phyloP scores from a whole-genome alignment of 305 asterid genomes.

The Nicotiana rustica region DNA sequence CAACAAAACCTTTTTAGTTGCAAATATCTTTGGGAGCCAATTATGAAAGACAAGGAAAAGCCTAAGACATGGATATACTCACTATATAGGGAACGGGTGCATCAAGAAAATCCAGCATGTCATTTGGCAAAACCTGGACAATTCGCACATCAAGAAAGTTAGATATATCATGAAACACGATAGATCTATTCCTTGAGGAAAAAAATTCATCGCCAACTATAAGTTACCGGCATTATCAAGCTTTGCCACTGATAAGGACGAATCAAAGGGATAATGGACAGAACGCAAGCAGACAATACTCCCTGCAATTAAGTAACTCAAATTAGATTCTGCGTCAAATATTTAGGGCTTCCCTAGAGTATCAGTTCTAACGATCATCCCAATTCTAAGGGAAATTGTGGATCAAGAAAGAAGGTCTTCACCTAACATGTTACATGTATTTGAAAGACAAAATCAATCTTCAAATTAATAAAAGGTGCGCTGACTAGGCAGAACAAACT shows the following conservation, averaged over 20 bases:
- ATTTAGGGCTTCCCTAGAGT: neutral
- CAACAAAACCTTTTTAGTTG: constrained; percentile 10
- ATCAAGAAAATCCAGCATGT: constrained; percentile 97
- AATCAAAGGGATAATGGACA: constrained; percentile 89
- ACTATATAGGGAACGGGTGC: constrained; percentile 99
- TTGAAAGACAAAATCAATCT: constrained; percentile 17
- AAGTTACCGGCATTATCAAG: constrained; percentile 91
- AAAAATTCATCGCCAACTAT: constrained; percentile 32
- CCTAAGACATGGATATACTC: constrained; percentile 50
- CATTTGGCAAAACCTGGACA: constrained; percentile 94
- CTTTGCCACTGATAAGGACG: constrained; percentile 99
- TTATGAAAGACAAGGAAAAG: constrained; percentile 24
- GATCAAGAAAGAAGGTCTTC: neutral
- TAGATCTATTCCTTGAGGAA: constrained; percentile 27
- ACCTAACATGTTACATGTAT: constrained; percentile 9
- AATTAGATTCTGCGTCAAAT: constrained; percentile 6
- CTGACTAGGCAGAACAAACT: constrained; percentile 25
- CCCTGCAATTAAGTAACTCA: constrained; percentile 66
- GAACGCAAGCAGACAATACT: constrained; percentile 79
- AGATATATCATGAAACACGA: constrained; percentile 5
- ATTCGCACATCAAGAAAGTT: constrained; percentile 33
- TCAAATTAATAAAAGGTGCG: neutral
- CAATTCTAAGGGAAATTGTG: constrained; percentile 10
- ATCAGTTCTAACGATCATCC: neutral
- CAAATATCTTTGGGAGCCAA: constrained; percentile 27